Base-by-base conservation (phyloP, 106 monocot species). In the Posidonia australis region DNA sequence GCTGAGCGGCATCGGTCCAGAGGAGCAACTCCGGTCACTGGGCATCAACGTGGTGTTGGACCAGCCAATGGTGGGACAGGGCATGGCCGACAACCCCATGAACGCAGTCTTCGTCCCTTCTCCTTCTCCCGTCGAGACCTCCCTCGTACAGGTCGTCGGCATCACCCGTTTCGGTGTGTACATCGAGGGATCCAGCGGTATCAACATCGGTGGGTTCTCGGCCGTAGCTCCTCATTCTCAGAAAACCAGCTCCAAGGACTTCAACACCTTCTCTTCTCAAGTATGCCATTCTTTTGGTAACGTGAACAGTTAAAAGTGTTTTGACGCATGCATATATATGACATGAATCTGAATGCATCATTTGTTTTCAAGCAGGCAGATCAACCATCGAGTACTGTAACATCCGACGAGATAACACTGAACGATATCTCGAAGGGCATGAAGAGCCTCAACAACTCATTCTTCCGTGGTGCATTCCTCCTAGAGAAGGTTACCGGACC, bases 1-100 rank as follows among this genome's bases (percentile, higher is more conserved):
- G 83, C 70, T 92, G 26, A 92, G 84, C 54, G 84, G 91, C 18
- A 44, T 87, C 16, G 84, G 91, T 0, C 83, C 86, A 17, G 36
- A 13, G 3, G 65, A 46, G 10, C 81, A 79, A 18, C 74, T 92
- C 7, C 32, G 52, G 55, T 70, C 49, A 21, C 20, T 81, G 11
- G 77, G 77, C 47, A 87, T 92, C 62, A 29, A 18, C 1, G 71
- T 84, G 10, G 51, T 86, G 25, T 3, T 70, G 24, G 60, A 92
- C 54, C 73, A 82, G 44, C 77, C 74, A 0, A 36, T 75, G 58
- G 86, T 92, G 5, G 86, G 91, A 32, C 67, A 84, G 46, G 86
- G 86, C 44, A 87, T 92, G 84, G 21, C 86, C 0, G 86, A 87
- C 32, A 92, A 92, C 62, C 79, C 91, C 36, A 84, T 87, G 87